phyloP scores from a whole-genome alignment of 179 eudicot species.

The Sideroxylon spinosum region DNA sequence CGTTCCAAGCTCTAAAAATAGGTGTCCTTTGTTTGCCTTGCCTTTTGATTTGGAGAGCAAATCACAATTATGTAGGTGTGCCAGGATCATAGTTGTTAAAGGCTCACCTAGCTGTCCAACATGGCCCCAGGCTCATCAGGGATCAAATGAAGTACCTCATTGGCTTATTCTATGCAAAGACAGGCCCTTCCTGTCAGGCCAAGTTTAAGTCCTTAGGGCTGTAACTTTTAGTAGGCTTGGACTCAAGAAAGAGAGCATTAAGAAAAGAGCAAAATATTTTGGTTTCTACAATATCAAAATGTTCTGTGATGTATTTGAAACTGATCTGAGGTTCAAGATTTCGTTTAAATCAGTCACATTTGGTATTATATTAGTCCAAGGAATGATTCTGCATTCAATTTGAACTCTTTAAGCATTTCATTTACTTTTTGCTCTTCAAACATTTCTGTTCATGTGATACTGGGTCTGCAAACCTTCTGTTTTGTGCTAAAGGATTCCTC shows the following conservation, averaged over 20 bases:
- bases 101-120: no score
- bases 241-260: no score
- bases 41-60: background rate
- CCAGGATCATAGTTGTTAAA: background rate
- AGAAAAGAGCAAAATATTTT: background rate
- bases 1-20: background rate
- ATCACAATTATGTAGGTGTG: background rate
- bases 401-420: conserved; percentile 2
- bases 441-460: background rate
- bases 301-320: background rate
- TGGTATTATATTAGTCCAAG: background rate
- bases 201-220: no score
- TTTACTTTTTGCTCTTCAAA: background rate
- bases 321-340: background rate
- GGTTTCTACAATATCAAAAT: background rate
- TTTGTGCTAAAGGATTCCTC: conserved; percentile 41
- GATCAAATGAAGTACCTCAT: no score
- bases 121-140: no score
- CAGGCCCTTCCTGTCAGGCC: no score
- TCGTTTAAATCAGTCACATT: background rate
- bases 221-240: no score
- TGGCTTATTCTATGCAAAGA: no score
- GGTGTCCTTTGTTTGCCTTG: background rate
- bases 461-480: conserved; percentile 15
- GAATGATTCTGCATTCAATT: background rate